Percentiles rank a stretch among this genome's conserved stretches.
These are phyloP conservation scores for Blastomyces percursus DNA, from an alignment of 2,329 filamentous ascomycete genomes.

Conservation along the genomic window DNA sequence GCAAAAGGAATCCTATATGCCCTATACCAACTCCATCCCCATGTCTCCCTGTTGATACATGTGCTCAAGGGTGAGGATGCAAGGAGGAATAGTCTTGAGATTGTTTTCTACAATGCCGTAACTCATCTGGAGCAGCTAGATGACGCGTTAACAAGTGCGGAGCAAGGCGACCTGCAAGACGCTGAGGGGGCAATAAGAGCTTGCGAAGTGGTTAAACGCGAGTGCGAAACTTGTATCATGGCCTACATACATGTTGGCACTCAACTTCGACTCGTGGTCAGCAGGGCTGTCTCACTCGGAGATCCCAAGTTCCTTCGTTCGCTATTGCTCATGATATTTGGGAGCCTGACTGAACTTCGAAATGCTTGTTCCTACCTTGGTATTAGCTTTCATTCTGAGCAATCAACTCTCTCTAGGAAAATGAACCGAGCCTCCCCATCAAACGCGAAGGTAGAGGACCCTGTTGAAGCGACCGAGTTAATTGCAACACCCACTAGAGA, in stretches of 20 bases:
- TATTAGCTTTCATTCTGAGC: conserved; percentile 20
- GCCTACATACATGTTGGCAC: conserved; percentile 40
- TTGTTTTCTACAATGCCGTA: conserved; percentile 46
- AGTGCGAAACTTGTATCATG: conserved; percentile 41
- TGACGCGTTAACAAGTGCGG: conserved; percentile 41
- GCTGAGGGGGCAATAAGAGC: conserved; percentile 34
- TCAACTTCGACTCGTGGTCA: conserved; percentile 38
- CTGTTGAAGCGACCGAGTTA: conserved; percentile 23
- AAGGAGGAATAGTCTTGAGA: conserved; percentile 42
- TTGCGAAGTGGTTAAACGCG: conserved; percentile 34
- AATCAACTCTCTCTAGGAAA: conserved; percentile 15
- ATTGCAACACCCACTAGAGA: conserved; percentile 39
- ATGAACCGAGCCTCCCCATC: conserved; percentile 15
- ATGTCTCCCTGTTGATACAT: conserved; percentile 37
- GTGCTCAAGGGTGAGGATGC: conserved; percentile 38
- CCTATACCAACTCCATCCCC: conserved; percentile 41
- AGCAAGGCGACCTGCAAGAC: conserved; percentile 41
- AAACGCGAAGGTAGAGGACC: conserved; percentile 21
- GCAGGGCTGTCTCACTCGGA: conserved; percentile 44
- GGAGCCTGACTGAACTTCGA: conserved; percentile 47
- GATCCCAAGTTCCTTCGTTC: conserved; percentile 49
- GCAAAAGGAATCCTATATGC: conserved; percentile 47
- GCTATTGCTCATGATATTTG: conserved; percentile 48
- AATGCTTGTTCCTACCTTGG: conserved; percentile 47
- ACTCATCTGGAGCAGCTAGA: conserved; percentile 47